Conservation (phyloP, 1,139 yeast genomes). For the Keqinozyma sinolaborantium region DNA sequence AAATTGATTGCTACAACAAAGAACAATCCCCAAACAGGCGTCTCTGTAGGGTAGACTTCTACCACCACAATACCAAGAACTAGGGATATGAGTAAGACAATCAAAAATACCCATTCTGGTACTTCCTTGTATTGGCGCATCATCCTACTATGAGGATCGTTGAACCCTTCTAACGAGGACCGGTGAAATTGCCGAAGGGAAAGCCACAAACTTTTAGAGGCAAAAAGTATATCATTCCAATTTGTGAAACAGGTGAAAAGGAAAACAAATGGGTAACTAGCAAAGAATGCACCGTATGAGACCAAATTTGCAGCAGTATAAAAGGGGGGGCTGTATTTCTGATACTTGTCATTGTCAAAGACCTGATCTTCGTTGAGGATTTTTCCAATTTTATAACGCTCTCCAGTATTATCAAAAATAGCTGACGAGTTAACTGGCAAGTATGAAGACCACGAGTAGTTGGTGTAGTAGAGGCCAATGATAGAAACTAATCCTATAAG, state of each 20-base stretch:
- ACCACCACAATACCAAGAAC: constrained; percentile 45
- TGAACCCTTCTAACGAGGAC: constrained; percentile 25
- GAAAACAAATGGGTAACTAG: constrained; percentile 52
- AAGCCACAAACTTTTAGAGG: constrained; percentile 9
- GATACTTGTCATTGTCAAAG: constrained; percentile 34
- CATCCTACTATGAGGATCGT: constrained; percentile 53
- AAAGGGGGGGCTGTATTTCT: constrained; percentile 51
- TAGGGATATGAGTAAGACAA: constrained; percentile 42
- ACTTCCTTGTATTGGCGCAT: constrained; percentile 54
- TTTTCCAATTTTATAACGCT: constrained; percentile 30
- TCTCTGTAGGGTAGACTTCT: constrained; percentile 39
- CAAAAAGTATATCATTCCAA: constrained; percentile 12
- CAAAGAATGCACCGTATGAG: constrained; percentile 51
- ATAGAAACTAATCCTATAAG: constrained; percentile 36
- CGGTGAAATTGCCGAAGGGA: constrained; percentile 24
- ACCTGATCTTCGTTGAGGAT: constrained; percentile 33
- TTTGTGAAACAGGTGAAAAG: constrained; percentile 36
- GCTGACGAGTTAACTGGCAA: constrained; percentile 49
- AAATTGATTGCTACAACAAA: constrained; percentile 51
- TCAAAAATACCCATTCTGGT: constrained; percentile 56
- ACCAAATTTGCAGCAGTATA: constrained; percentile 57
- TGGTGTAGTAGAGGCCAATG: constrained; percentile 44
- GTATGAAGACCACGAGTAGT: constrained; percentile 46
- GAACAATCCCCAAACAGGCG: constrained; percentile 55
- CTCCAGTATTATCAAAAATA: constrained; percentile 45